Percentiles rank a stretch among this genome's conserved stretches.
These are phyloP conservation scores for Aspergillus haitiensis DNA, from an alignment of 495 filamentous ascomycete genomes.

Conservation along the genomic window DNA sequence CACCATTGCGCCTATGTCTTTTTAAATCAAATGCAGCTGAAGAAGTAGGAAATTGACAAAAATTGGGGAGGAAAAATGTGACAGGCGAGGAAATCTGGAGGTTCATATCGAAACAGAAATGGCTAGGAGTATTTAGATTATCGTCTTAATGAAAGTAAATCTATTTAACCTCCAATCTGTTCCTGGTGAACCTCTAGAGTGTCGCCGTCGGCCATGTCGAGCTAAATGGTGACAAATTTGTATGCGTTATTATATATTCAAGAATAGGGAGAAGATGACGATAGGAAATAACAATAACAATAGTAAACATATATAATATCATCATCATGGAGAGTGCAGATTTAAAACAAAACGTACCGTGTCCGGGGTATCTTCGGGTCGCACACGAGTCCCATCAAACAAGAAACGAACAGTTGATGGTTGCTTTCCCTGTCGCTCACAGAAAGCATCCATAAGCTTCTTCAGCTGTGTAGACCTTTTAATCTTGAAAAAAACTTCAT, in stretches of 20 bases:
- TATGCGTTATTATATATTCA: background rate
- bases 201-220: slow-evolving; percentile 97
- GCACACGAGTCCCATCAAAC: slow-evolving; percentile 91
- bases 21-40: slow-evolving; percentile 2
- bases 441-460: slow-evolving; percentile 99
- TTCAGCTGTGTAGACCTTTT: slow-evolving; percentile 94
- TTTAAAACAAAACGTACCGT: slow-evolving; percentile 61
- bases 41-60: background rate
- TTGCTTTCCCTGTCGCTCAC: slow-evolving; percentile 91
- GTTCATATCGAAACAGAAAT: slow-evolving; percentile 5
- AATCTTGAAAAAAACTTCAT: slow-evolving; percentile 99
- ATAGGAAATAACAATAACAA: background rate
- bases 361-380: slow-evolving; percentile 85
- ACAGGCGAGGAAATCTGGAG: slow-evolving; percentile 5
- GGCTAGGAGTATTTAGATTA: slow-evolving; percentile 2
- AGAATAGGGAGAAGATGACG: background rate
- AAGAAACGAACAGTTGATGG: slow-evolving; percentile 85
- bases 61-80: background rate
- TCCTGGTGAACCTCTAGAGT: slow-evolving; percentile 98
- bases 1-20: slow-evolving; percentile 22
- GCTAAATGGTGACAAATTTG: slow-evolving; percentile 48
- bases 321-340: background rate
- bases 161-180: slow-evolving; percentile 76
- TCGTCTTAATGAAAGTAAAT: slow-evolving; percentile 10
- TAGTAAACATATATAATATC: background rate